phyloP scores from a whole-genome alignment of 2,329 filamentous ascomycete species.

The Phialophora expanda region DNA sequence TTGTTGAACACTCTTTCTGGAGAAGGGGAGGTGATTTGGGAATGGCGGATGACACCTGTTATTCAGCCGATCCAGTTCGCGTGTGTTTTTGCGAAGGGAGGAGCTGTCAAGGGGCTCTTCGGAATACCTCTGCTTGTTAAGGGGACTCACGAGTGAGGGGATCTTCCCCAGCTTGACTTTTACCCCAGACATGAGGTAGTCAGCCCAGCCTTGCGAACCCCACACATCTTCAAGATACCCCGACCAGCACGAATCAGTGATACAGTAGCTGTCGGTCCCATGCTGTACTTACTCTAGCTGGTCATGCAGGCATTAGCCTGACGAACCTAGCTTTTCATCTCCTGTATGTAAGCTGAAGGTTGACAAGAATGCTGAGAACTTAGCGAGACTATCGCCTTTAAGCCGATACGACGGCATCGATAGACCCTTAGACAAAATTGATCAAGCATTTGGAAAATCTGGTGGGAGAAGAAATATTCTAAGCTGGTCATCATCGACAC shows the following conservation, averaged over 20 bases:
- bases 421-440: not conserved
- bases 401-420: not conserved
- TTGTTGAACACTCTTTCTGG: not conserved
- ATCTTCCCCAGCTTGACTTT: not conserved
- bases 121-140: constrained; percentile 1
- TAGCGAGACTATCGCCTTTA: not conserved
- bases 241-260: not conserved
- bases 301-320: not conserved
- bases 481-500: not conserved
- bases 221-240: constrained; percentile 8
- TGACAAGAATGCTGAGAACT: not conserved
- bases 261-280: not conserved
- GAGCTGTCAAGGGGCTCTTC: not conserved
- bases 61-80: not conserved
- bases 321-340: not conserved
- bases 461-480: not conserved
- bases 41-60: not conserved
- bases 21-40: not conserved
- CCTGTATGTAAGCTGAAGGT: not conserved
- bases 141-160: constrained; percentile 10
- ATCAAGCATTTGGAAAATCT: not conserved
- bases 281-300: not conserved
- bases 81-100: not conserved
- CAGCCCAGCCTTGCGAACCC: constrained; percentile 8
- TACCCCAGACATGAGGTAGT: constrained; percentile 9